Evolutionary conservation across 139 green algal genomes (phyloP), one percentile per base, ranked within the genome.

Genomic region (Chlorella sp.): DNA sequence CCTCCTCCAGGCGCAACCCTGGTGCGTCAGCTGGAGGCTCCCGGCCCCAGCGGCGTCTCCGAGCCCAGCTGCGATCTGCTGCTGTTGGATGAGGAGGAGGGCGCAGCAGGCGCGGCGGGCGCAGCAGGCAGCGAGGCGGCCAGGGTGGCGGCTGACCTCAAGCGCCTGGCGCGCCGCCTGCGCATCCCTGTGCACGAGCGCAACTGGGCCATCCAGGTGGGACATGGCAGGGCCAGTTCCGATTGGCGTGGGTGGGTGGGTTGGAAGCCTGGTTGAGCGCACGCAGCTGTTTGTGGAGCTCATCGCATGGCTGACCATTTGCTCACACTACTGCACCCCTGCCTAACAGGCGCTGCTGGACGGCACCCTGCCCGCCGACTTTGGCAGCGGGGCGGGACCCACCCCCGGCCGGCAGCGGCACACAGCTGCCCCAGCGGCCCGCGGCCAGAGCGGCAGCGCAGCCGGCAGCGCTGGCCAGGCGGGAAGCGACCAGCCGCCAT

Each of bases 11-110:
- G 78, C 63, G 63, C 63, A 16, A 41, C n/a, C 4, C n/a, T 74
- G 63, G 62, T 32, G 2, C 38, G 20, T 11, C 63, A 63, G 12
- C 63, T 74, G 39, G 39, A 74, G 39, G 63, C 17, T 17, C 56
- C n/a, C 15, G 65, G 32, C n/a, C 62, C 23, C 15, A 63, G 39
- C 38, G 63, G 39, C n/a, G 13, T 74, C 20, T 28, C 17, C 18
- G 25, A 64, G 20, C 63, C 78, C 78, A 28, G 28, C 78, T 74
- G 39, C 63, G 63, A 74, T 18, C 63, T 82, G 76, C 36, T 82
- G 57, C 28, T 82, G 36, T 15, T 82, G 36, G 41, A 74, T 30
- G 62, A 63, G 38, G 78, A 74, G 12, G 78, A 74, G 12, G 39
- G n/a, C 63, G n/a, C 17, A 23, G 32, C 60, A 55, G 74, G 69